Conservation (phyloP, 2,329 filamentous ascomycete species). For the Phialocephala subalpina region DNA sequence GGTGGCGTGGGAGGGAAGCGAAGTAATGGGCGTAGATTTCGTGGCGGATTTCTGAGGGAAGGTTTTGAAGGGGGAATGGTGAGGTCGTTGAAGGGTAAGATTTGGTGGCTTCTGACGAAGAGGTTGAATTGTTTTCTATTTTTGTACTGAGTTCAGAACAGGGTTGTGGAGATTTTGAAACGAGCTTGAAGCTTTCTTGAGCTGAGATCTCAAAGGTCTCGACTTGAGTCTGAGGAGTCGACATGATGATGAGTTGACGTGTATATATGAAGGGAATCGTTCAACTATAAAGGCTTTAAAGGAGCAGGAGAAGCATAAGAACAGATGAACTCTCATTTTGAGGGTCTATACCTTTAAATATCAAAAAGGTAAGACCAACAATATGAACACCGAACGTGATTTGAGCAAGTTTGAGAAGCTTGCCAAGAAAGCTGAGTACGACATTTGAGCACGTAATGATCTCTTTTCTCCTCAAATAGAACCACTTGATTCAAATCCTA, state of each 20-base stretch:
- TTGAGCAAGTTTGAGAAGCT: constrained; percentile 23
- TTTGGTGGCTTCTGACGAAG: not conserved
- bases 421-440: constrained; percentile 1
- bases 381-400: not conserved
- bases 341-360: not conserved
- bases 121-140: not conserved
- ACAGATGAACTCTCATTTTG: not conserved
- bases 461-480: not conserved
- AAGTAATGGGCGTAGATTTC: constrained; percentile 26
- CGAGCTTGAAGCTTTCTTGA: not conserved
- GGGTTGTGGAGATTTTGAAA: not conserved
- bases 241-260: constrained; percentile 5
- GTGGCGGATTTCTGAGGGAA: constrained; percentile 22
- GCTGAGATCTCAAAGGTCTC: not conserved
- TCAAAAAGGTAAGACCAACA: not conserved
- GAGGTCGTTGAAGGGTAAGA: not conserved
- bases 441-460: not conserved
- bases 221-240: not conserved
- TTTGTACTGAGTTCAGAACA: not conserved
- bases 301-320: no score
- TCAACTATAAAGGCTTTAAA: no score
- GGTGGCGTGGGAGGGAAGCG: constrained; percentile 1
- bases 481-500: not conserved
- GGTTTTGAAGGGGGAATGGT: constrained; percentile 5
- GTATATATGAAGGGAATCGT: no score